phyloP scores from a whole-genome alignment of 345 rosid genomes.

The Pistacia vera region DNA sequence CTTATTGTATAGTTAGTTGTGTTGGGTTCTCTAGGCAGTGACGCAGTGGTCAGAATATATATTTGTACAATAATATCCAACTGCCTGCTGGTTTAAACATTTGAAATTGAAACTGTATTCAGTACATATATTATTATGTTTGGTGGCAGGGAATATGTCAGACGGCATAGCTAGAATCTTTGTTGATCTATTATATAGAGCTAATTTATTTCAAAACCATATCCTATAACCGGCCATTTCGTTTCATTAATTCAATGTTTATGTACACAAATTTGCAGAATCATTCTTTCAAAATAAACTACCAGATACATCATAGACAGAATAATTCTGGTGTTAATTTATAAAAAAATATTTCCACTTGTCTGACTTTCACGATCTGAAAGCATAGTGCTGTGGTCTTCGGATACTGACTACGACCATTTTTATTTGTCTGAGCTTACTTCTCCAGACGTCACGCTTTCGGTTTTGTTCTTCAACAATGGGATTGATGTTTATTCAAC shows the following conservation, averaged over 20 bases:
- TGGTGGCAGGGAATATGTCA: slow-evolving; percentile 10
- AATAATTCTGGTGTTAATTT: too few species aligned
- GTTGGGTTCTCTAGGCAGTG: background rate
- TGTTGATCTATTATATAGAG: background rate
- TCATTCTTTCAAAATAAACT: background rate
- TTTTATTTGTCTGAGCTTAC: background rate
- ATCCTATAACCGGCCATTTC: slow-evolving; percentile 7
- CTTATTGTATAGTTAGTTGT: background rate
- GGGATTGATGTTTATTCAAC: too few species aligned
- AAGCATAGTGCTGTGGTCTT: background rate
- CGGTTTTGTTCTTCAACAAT: background rate
- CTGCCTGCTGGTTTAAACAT: background rate
- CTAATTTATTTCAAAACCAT: background rate
- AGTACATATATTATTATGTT: background rate
- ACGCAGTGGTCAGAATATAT: background rate
- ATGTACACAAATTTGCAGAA: too few species aligned
- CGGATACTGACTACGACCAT: background rate
- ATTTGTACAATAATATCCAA: background rate
- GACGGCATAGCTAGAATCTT: slow-evolving; percentile 8
- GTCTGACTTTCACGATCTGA: background rate
- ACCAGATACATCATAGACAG: too few species aligned
- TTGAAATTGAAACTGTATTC: background rate
- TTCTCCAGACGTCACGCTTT: background rate
- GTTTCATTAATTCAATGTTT: background rate
- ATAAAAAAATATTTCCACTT: background rate